Base-by-base conservation (phyloP, 768 basidiomycete genomes). In the Cyclocybe aegerita region DNA sequence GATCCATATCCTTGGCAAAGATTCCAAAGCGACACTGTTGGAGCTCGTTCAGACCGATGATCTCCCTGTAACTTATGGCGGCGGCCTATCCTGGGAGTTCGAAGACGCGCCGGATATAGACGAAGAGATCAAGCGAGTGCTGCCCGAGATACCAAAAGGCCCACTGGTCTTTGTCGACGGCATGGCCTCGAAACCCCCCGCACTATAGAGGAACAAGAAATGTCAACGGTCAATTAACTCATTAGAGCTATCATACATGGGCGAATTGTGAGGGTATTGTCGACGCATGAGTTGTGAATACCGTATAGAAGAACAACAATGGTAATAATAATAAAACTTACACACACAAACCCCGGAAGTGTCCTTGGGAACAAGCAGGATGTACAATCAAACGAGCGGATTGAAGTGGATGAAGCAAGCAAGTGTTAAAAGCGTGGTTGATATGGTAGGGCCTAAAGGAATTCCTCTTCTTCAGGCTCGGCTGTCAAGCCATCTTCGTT, bases 401-500 rank as follows among this genome's bases (percentile, higher is more conserved):
- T 30, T 11, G 30, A n/a, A 36, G 9, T 37, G 38, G 29, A 49
- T 29, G 45, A 50, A 48, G 43, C 37, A 15, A 36, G 14, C 16
- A 15, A 37, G 38, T 38, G 37, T 39, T 15, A 7, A 31, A 50
- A 39, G 43, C 42, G 46, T 39, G 31, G 31, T n/a, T 10, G 12
- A 23, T 23, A 23, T 23, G 23, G 23, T 23, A 23, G 23, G 23
- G 29, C 50, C 52, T 58, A 65, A 10, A 65, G 49, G 39, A 65
- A 65, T 54, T 65, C 61, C 10, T 81, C 74, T 39, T 82, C 83
- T 60, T 79, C 77, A 17, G 79, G 79, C 65, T 91, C 89, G 3
- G 79, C 83, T 10, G 74, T 73, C 33, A 88, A 75, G 17, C 89
- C 90, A 58, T 91, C 89, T 61, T 88, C 89, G 46, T 85, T 86